Evolutionary conservation across 164 flowering plant genomes (phyloP).

Genomic region (Annona squamosa): DNA sequence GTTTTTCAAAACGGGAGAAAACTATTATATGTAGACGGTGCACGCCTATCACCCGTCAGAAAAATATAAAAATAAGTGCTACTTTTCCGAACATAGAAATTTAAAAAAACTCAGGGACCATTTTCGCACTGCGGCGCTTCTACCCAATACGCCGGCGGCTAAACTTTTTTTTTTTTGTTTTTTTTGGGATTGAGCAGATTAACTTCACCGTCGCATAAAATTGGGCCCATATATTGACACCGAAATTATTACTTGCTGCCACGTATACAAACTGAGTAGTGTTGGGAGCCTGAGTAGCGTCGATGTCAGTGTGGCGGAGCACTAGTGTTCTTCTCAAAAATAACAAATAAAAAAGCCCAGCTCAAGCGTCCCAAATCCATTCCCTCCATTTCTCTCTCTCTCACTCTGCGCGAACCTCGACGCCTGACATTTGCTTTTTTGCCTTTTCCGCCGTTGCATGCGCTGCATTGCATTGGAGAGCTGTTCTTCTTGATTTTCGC

Average conservation of each 20-base stretch:
- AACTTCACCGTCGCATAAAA: too few relatives aligned
- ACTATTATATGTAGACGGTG: neutral
- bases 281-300: neutral
- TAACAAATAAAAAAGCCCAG: neutral
- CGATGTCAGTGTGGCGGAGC: neutral
- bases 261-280: neutral
- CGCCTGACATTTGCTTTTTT: constrained; percentile 2
- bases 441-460: neutral
- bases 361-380: neutral
- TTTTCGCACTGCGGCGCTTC: too few relatives aligned
- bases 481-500: neutral
- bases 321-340: neutral
- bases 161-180: too few relatives aligned
- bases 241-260: neutral
- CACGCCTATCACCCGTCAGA: neutral
- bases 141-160: too few relatives aligned
- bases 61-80: too few relatives aligned
- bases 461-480: neutral
- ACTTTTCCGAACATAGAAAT: neutral
- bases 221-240: neutral
- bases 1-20: neutral
- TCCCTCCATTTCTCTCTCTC: neutral
- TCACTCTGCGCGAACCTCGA: constrained; percentile 1
- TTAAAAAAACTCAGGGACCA: neutral
- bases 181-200: too few relatives aligned